Base-by-base conservation (phyloP, 441 rosid species). In the Biscutella laevigata region DNA sequence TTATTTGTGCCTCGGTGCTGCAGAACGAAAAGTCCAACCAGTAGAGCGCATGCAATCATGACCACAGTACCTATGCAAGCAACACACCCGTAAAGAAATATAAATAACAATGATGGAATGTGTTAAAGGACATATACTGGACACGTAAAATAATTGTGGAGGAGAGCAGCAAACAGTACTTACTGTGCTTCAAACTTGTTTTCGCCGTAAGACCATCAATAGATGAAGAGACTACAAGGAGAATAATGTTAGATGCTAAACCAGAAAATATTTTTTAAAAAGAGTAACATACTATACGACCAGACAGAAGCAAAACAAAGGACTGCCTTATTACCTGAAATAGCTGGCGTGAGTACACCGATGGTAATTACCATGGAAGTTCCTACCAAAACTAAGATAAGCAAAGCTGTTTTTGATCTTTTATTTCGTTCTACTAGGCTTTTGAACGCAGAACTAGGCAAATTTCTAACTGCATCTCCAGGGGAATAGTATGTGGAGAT, bases 21-120 rank as follows among this genome's bases (percentile, higher is more conserved):
- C 78, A 85, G 61, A 74, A 91, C 85, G 53, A 91, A 91, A 60
- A 85, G 90, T 50, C 96, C 89, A 62, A 85, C 77, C 76, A 91
- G 68, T 62, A 83, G 60, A 46, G 73, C 60, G 49, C 88, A 74
- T 39, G 88, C 80, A 64, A 83, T 66, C 72, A 69, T 51, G 53
- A 83, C 76, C 77, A 83, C 76, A 70, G 78, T 64, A 68, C 96
- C 98, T 91, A 77, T 7, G 41, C 8, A 53, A 48, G 29, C 13
- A 53, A 39, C 16, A 59, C 2, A 59, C 0, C 12, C 43, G 44
- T 38, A 45, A 17, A 37, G 15, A 14, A 32, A 32, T 7, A 27
- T 67, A 46, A 67, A 30, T 13, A 29, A 38, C 22, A 60, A 8
- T 17, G 17, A 59, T 8, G 4, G 8, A 32, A 32, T n/a, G 50